Evolutionary conservation across 2,329 filamentous ascomycete genomes (phyloP).

Genomic region (Ophiostoma sp.): DNA sequence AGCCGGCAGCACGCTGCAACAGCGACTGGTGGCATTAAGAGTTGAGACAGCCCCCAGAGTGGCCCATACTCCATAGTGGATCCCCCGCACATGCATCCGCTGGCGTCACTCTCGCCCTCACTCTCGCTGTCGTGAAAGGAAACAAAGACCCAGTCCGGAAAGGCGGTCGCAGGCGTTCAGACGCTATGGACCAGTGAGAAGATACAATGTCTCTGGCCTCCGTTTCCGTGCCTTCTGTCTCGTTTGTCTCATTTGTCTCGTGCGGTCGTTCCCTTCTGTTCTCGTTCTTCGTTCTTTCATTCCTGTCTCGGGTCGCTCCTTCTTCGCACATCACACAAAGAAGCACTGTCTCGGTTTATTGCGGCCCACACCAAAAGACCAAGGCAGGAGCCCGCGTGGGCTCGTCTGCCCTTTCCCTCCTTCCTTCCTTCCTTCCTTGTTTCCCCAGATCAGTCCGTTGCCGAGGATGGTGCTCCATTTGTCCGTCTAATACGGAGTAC

Average conservation of each 20-base stretch:
- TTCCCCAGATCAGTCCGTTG: neutral
- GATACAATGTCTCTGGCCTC: neutral
- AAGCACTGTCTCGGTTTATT: neutral
- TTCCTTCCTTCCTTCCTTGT: neutral
- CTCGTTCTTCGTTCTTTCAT: neutral
- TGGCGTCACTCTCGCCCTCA: neutral
- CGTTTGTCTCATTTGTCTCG: neutral
- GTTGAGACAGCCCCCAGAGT: neutral
- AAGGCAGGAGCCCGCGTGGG: neutral
- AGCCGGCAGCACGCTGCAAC: neutral
- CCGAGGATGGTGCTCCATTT: neutral
- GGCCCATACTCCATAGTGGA: neutral
- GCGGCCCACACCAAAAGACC: neutral
- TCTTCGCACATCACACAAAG: neutral
- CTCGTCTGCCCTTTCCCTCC: neutral
- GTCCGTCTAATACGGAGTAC: neutral
- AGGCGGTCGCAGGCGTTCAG: neutral
- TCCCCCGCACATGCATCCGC: neutral
- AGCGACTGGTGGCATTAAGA: neutral
- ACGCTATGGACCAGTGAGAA: no score
- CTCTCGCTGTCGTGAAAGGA: neutral
- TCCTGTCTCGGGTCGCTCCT: conserved; percentile 4
- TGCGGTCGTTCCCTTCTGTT: neutral
- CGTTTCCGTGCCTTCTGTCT: neutral
- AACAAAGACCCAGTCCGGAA: neutral